Evolutionary conservation across 2,329 filamentous ascomycete genomes (phyloP).

Genomic region (Cladosporium sp.): DNA sequence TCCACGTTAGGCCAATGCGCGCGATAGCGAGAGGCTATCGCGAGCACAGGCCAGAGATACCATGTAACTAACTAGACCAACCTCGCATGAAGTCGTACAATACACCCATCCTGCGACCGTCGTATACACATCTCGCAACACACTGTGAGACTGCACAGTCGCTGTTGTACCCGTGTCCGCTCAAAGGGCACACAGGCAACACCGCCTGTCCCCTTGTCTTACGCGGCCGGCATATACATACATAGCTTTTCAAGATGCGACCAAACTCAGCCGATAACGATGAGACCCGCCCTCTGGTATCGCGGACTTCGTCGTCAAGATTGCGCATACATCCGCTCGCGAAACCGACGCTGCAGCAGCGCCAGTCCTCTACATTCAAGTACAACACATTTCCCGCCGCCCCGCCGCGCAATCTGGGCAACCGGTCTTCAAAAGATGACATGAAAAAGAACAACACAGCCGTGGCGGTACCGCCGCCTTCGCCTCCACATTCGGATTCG

Average conservation of each 20-base stretch:
- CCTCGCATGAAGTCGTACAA: not conserved
- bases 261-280: not conserved
- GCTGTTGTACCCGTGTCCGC: not conserved
- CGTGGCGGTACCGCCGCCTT: slow-evolving; percentile 9
- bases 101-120: not conserved
- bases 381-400: slow-evolving; percentile 80
- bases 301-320: not conserved
- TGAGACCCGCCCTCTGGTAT: slow-evolving; percentile 1
- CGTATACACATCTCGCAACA: not conserved
- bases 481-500: slow-evolving; percentile 14
- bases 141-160: not conserved
- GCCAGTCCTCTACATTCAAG: slow-evolving; percentile 55
- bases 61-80: too few relatives aligned
- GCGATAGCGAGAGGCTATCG: not conserved
- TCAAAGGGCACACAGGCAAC: not conserved
- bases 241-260: not conserved
- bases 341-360: slow-evolving; percentile 31
- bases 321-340: not conserved
- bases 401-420: slow-evolving; percentile 64
- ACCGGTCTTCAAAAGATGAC: slow-evolving; percentile 36
- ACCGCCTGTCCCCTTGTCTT: not conserved
- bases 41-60: not conserved
- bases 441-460: slow-evolving; percentile 14
- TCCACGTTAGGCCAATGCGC: not conserved
- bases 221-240: not conserved